These are phyloP conservation scores for Dactylonectria macrodidyma DNA, from an alignment of 2,329 filamentous ascomycete genomes.

Conservation along the genomic window DNA sequence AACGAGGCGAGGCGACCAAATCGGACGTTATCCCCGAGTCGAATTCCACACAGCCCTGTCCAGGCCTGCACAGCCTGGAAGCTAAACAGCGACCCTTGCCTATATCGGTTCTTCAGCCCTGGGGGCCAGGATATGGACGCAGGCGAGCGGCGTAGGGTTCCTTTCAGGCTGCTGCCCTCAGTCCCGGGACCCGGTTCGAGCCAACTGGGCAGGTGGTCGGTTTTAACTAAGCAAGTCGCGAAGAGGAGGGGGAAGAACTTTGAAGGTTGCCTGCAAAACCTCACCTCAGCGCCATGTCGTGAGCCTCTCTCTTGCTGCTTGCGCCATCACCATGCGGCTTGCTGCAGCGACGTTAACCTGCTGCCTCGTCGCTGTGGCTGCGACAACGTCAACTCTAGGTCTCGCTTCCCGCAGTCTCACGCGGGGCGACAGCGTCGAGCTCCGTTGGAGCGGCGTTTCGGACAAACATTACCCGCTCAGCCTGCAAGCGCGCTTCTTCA, in stretches of 20 bases:
- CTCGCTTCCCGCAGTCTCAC: constrained; percentile 2
- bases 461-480: constrained; percentile 17
- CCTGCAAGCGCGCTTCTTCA: constrained; percentile 27
- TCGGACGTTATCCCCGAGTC: background rate
- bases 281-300: background rate
- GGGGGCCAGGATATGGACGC: background rate
- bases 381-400: constrained; percentile 5
- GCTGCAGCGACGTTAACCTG: background rate
- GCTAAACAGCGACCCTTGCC: background rate
- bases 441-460: constrained; percentile 21
- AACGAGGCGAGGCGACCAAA: background rate
- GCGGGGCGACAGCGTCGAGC: constrained; percentile 13
- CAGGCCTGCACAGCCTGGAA: background rate
- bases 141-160: constrained; percentile 15
- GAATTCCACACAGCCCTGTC: background rate
- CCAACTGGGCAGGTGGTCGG: constrained; percentile 13
- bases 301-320: background rate
- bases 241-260: background rate
- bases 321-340: background rate
- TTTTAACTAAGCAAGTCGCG: background rate
- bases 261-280: no score
- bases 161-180: constrained; percentile 3
- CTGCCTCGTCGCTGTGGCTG: background rate
- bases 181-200: background rate
- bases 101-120: background rate